Base-by-base conservation (phyloP, 2,329 filamentous ascomycete species). In the Penicillium sp. region DNA sequence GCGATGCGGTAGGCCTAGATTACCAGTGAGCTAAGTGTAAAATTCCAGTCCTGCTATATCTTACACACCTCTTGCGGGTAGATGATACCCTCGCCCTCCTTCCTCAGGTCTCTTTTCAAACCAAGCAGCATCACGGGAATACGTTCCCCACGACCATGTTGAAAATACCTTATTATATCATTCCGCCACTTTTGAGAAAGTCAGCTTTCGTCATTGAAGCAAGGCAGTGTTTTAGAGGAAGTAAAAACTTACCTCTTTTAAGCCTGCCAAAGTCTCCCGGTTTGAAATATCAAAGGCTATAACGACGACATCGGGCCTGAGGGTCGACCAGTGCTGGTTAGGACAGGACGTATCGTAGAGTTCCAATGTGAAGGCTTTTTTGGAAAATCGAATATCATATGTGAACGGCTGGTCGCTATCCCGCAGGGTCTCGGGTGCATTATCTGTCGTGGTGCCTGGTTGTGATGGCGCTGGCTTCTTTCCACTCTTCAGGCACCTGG, bases 121-220 rank as follows among this genome's bases (percentile, higher is more conserved):
- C 84, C 84, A 4, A 87, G 63, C 37, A 86, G 73, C 73, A 85
- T 81, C 6, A 86, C 79, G 0, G 84, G 83, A 15, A 85, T 73
- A 3, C 74, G 67, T 54, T 79, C 75, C 20, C 75, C 72, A 6
- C 64, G 58, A 9, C 70, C 74, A 50, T 64, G 67, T 56, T 81
- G 82, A 69, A 84, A 86, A 59, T 84, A 79, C 29, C 72, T 59
- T 20, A 69, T 74, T 40, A 76, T 69, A 54, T 77, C 73, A 44
- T 74, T 70, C 48, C 76, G 68, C 77, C 77, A 79, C 70, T 78
- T 26, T 42, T n/a, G 12, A 43, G 5, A 15, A 33, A 2, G 37
- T 53, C 40, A 47, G 46, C 18, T 4, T 18, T 27, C 7, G 26
- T 15, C 20, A 27, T 5, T 3, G 6, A 14, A 14, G 18, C 18